These are phyloP conservation scores for Pichia sp. DNA, from an alignment of 1,139 yeast genomes.

Conservation along the genomic window DNA sequence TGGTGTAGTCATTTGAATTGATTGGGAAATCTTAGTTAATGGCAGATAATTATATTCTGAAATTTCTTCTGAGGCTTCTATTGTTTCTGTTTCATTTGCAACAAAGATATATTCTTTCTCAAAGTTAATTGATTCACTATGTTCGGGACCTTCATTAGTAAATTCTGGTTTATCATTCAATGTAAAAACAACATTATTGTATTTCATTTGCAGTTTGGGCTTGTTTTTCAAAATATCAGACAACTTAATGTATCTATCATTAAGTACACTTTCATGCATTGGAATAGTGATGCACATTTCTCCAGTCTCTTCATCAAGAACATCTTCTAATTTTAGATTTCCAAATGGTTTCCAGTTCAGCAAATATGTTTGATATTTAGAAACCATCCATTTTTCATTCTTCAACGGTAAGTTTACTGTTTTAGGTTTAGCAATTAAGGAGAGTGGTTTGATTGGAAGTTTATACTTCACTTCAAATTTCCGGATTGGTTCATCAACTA, in stretches of 20 bases:
- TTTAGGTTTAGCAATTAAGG: not conserved
- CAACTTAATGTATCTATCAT: slow-evolving; percentile 2
- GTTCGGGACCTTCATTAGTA: too few species aligned
- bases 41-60: too few species aligned
- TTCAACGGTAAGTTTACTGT: too few species aligned
- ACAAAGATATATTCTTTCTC: too few species aligned
- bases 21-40: too few species aligned
- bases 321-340: not conserved
- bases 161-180: too few species aligned
- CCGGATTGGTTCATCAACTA: slow-evolving; percentile 2
- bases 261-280: not conserved
- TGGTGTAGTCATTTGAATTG: too few species aligned
- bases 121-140: too few species aligned
- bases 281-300: not conserved
- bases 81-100: too few species aligned
- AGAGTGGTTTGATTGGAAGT: not conserved
- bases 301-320: slow-evolving; percentile 4
- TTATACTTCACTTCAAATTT: slow-evolving; percentile 7
- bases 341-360: slow-evolving; percentile 12
- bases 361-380: slow-evolving; percentile 6
- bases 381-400: slow-evolving; percentile 3
- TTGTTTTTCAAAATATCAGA: not conserved
- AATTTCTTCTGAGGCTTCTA: too few species aligned
- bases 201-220: too few species aligned
- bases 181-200: too few species aligned